Evolutionary conservation across 78 protist genomes (phyloP), one percentile per base, ranked within the genome.

Genomic region (Dictyostelium intermedium): DNA sequence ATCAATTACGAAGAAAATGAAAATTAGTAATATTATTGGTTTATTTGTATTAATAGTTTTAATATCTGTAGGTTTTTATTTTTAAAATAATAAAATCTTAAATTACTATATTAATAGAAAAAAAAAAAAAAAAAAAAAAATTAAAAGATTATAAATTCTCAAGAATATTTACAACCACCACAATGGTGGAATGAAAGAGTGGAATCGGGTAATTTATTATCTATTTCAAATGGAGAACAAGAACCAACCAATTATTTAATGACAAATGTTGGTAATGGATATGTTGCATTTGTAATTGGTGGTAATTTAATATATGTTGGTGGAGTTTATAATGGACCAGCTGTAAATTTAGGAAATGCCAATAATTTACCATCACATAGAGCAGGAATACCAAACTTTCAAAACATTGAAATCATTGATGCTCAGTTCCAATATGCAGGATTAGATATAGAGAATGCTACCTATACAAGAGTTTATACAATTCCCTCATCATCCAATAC

Each of bases 221-320:
- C 83, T 8, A 53, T 84, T 9, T 20, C 27, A 6, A 77, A 77
- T 77, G 35, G 39, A 25, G 66, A 56, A 56, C 30, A 16, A 11
- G 94, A 89, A 18, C 94, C 94, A 25, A 11, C 32, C 0, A 23
- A n/a, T 23, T 20, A 43, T 30, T 66, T 89, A 34, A 89, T 89
- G 94, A 41, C 94, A n/a, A 69, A 53, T 61, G 94, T 89, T 63
- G 94, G 94, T 10, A 89, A 89, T 89, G 94, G 94, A n/a, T 89
- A 76, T 39, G 81, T 69, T 1, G 32, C 87, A 18, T 70, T 66
- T 78, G 82, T 63, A 16, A 45, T 89, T 50, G 94, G 82, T 66
- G 74, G 82, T 14, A n/a, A 81, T 27, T 32, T 56, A 18, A 89
- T 89, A 8, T 89, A 69, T 47, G 60, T 89, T 10, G 86, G 82